Percentiles rank a stretch among this genome's conserved stretches.
These are phyloP conservation scores for Didymosphaeria variabile DNA, from an alignment of 2,329 filamentous ascomycete genomes.

Conservation along the genomic window DNA sequence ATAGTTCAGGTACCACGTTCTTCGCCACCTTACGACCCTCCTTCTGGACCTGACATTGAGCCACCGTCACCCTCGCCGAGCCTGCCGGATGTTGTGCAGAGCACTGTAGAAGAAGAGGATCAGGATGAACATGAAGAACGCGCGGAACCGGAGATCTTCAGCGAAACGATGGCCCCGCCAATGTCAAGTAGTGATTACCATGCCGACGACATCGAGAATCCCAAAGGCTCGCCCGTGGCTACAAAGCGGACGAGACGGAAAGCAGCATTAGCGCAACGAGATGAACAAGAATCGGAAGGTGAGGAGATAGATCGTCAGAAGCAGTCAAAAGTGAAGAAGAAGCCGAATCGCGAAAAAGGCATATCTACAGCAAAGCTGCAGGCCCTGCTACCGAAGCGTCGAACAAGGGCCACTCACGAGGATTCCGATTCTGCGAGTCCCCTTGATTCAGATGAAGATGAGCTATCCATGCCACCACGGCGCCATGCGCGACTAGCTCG, in stretches of 20 bases:
- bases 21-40: conserved; percentile 45
- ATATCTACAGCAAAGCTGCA: conserved; percentile 57
- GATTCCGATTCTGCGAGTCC: conserved; percentile 50
- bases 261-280: conserved; percentile 25
- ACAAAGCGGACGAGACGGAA: conserved; percentile 29
- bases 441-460: conserved; percentile 53
- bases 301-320: conserved; percentile 28
- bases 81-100: conserved; percentile 44
- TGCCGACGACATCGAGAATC: conserved; percentile 30
- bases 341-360: conserved; percentile 31
- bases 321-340: conserved; percentile 36
- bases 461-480: conserved; percentile 45
- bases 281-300: conserved; percentile 32
- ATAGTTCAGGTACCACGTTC: conserved; percentile 52
- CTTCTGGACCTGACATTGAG: conserved; percentile 38
- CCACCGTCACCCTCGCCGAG: conserved; percentile 46
- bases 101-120: conserved; percentile 34
- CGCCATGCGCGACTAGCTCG: conserved; percentile 25
- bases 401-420: conserved; percentile 39
- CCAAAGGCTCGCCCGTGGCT: conserved; percentile 25
- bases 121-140: conserved; percentile 30
- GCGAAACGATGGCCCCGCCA: conserved; percentile 56
- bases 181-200: conserved; percentile 51
- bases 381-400: conserved; percentile 55
- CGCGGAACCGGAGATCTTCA: conserved; percentile 41